Base-by-base conservation (phyloP, 345 rosid genomes). In the Dipteronia dyeriana region DNA sequence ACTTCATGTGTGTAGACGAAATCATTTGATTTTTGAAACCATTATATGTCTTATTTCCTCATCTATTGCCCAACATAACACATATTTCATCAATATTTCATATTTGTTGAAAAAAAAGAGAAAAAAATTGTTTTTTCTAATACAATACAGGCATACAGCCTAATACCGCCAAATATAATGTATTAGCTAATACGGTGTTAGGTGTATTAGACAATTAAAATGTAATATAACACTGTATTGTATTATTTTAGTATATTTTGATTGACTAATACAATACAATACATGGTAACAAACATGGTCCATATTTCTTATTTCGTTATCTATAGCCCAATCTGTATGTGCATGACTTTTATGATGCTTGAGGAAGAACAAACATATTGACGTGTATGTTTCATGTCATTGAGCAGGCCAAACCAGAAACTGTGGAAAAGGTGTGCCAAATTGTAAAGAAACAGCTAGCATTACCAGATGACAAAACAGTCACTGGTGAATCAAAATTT, bases 361-460 rank as follows among this genome's bases (percentile, higher is more conserved):
- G n/a, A 29, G 9, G 13, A 25, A 13, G 38, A 64, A 64, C 68
- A 29, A 51, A 29, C 23, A 66, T 20, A 66, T 66, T 66, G 26
- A 64, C 25, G 16, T 41, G 12, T 59, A 8, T 59, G 26, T 19
- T 20, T 19, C 7, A 59, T 59, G 63, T 20, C 23, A 1, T 39
- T 23, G 64, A 3, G 64, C 82, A 79, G 90, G 90, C 87, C 75
- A 84, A 87, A 74, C 79, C 81, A 3, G 87, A 85, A 63, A 89
- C 89, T 0, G 79, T 89, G 64, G 45, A 76, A 12, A 86, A 72
- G 83, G 91, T 85, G 19, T 78, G 84, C 71, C 62, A 76, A 43
- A 85, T 88, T 54, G 88, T 86, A 65, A 85, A 68, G 88, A 82
- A 86, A 82, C 85, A 88, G 76, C 61, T 87, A 66, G 90, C 88